Evolutionary conservation across 1,284 basidiomycete genomes (phyloP).

Genomic region (Sanghuangporus baumii): DNA sequence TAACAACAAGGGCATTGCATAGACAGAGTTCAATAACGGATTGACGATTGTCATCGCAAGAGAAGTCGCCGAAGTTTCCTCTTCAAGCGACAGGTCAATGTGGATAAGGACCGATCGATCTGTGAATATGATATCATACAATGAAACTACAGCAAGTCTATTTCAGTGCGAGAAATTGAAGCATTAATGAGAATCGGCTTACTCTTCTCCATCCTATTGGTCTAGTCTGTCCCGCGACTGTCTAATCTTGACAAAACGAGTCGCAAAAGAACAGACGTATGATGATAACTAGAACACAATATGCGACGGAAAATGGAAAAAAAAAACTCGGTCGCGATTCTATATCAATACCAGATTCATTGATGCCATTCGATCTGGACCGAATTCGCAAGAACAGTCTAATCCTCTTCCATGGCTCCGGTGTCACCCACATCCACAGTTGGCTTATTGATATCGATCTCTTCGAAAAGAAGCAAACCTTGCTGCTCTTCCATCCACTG

Average conservation of each 20-base stretch:
- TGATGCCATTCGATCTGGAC: background rate
- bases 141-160: background rate
- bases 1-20: background rate
- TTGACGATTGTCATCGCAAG: background rate
- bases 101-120: background rate
- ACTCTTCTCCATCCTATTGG: background rate
- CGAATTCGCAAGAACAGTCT: background rate
- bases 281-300: background rate
- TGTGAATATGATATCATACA: background rate
- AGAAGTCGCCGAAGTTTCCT: conserved; percentile 15
- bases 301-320: background rate
- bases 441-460: conserved; percentile 36
- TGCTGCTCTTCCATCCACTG: conserved; percentile 90
- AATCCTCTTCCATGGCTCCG: conserved; percentile 15
- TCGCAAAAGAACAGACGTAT: background rate
- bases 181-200: background rate
- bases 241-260: background rate
- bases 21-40: background rate
- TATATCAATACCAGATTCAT: background rate
- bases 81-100: background rate
- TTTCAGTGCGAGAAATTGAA: background rate
- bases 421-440: background rate
- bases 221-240: too few species aligned
- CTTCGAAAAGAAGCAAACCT: conserved; percentile 68
- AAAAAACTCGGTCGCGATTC: background rate